A percentile compares a stretch with the other conserved stretches of the same genome.
Conservation (phyloP, 2,329 filamentous ascomycete species). For the Ophiobolus disseminans region DNA sequence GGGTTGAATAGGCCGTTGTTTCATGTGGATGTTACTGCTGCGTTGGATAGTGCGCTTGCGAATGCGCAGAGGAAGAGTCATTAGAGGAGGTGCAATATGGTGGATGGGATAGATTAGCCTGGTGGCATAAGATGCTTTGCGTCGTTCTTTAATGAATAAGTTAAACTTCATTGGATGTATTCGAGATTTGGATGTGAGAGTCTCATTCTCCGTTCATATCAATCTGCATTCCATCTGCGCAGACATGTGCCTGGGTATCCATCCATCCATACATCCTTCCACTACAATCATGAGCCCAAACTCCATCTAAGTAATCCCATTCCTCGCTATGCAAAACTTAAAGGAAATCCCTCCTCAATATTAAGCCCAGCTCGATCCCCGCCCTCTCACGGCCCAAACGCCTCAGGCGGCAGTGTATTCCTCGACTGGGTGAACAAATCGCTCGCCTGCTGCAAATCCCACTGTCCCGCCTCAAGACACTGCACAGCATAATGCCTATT, state of each 20-base stretch:
- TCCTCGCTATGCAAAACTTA: slow-evolving; percentile 1
- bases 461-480: slow-evolving; percentile 79
- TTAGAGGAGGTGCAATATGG: too few species aligned
- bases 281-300: too few species aligned
- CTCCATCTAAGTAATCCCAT: background rate
- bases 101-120: too few species aligned
- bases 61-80: slow-evolving; percentile 64
- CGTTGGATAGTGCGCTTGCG: slow-evolving; percentile 85
- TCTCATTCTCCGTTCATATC: too few species aligned
- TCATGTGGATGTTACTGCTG: slow-evolving; percentile 90
- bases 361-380: background rate
- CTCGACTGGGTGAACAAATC: slow-evolving; percentile 76
- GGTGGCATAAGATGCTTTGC: too few species aligned
- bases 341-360: background rate
- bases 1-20: slow-evolving; percentile 91
- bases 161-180: too few species aligned
- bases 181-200: too few species aligned
- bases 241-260: background rate
- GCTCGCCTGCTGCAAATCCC: slow-evolving; percentile 79
- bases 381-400: slow-evolving; percentile 28
- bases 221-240: too few species aligned
- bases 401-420: slow-evolving; percentile 57
- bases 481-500: slow-evolving; percentile 78
- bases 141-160: too few species aligned
- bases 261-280: too few species aligned